Evolutionary conservation across 2,329 filamentous ascomycete genomes (phyloP), one percentile per base, ranked within the genome.

Genomic region (Aspergillus jensenii): DNA sequence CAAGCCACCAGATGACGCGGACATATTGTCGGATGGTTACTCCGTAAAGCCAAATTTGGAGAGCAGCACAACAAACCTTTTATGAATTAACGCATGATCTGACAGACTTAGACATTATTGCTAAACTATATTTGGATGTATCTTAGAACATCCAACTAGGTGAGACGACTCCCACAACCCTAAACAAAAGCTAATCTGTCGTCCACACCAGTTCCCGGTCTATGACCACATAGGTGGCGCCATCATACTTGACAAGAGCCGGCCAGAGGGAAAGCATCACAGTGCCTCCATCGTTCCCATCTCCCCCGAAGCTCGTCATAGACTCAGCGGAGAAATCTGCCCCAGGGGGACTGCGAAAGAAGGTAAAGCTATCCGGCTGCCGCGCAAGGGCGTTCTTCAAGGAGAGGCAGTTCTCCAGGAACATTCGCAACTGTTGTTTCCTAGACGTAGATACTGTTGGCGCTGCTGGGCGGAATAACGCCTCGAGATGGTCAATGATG

Each of bases 191-290:
- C 35, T 37, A 37, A 47, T 50, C 12, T 14, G 40, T 45, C 8
- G 45, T 55, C 58, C 58, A 60, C 7, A 57, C 50, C 19, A 60
- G 6, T 15, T 59, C 53, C 19, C 31, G 15, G 19, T 57, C 53
- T 4, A 54, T 21, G 33, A 53, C 6, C 3, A 6, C 27, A 14
- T 11, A 6, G 19, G 14, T 23, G 4, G 19, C 15, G 3, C 19
- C 15, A 6, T 14, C 41, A 11, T 23, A 19, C 55, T 48, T 58
- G 27, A 33, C n/a, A 3, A 60, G 19, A 9, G 27, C 59, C 2
- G 59, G 59, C 59, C 59, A 60, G 17, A 60, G 55, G 21, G 39
- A 49, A 31, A 45, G 37, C 25, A 43, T 33, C 23, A 60, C 51
- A 21, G 21, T 41, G 12, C 6, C 39, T 15, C 6, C 17, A 15